Evolutionary conservation across 768 basidiomycete species (phyloP).

Genomic region (Xanthoconium purpureum): DNA sequence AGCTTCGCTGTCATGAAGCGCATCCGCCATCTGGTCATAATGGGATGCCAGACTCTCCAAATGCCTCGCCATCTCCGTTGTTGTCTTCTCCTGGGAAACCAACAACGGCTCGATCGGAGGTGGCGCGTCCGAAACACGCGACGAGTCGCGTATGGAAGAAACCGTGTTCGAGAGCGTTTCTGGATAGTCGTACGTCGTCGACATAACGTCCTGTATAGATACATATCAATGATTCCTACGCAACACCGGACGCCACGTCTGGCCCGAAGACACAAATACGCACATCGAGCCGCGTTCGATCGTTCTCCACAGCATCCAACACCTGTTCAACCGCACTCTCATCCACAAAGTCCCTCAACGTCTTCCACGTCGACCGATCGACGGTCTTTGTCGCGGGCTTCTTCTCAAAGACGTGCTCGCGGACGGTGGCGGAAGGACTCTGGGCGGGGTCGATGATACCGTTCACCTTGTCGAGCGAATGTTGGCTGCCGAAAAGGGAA

Average conservation of each 20-base stretch:
- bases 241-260: not conserved
- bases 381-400: slow-evolving; percentile 19
- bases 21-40: slow-evolving; percentile 73
- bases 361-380: slow-evolving; percentile 72
- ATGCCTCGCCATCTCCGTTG: slow-evolving; percentile 66
- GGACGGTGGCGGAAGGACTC: slow-evolving; percentile 32
- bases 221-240: not conserved
- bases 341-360: slow-evolving; percentile 80
- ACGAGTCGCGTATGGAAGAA: slow-evolving; percentile 47
- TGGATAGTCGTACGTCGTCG: slow-evolving; percentile 63
- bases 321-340: slow-evolving; percentile 78
- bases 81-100: slow-evolving; percentile 49
- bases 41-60: slow-evolving; percentile 71
- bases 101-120: slow-evolving; percentile 45
- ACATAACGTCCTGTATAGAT: slow-evolving; percentile 51
- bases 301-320: slow-evolving; percentile 68
- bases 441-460: slow-evolving; percentile 38
- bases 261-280: slow-evolving; percentile 19
- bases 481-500: slow-evolving; percentile 79
- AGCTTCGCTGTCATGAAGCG: slow-evolving; percentile 64
- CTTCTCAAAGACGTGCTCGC: slow-evolving; percentile 20
- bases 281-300: slow-evolving; percentile 67
- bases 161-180: slow-evolving; percentile 59
- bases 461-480: slow-evolving; percentile 44
- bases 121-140: slow-evolving; percentile 40